Evolutionary conservation across 192 early-diverging fungal genomes (phyloP), one percentile per base, ranked within the genome.

Genomic region (Mortierella hygrophila): DNA sequence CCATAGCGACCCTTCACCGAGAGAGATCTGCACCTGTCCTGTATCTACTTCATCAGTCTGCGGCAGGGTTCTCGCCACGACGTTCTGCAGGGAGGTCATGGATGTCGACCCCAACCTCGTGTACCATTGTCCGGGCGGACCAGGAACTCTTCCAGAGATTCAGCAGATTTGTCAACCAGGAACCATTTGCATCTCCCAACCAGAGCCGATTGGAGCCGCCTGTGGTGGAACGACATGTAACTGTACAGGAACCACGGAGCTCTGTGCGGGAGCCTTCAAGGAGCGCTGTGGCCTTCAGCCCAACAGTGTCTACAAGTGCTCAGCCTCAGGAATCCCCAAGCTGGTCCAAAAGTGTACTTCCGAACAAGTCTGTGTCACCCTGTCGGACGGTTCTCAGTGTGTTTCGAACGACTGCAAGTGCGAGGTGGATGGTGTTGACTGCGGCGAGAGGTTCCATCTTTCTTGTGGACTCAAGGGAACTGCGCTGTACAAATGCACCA

Each of bases 281-380:
- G 74, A 65, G 5, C 57, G 10, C 3, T 76, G 74, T 55, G 54
- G 37, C 15, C 55, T 76, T 16, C 16, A 11, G 1, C 57, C 54
- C 20, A 76, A 76, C 60, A 65, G n/a, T 18, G 41, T 76, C 40
- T 76, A 76, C 74, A 65, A 68, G 60, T 76, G 74, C n/a, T 46
- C 60, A n/a, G 23, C 38, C 18, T 40, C 20, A 42, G 74, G 74
- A 23, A 65, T 2, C 4, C 74, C 55, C 18, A 57, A 13, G 74
- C 26, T 65, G 20, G 38, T 76, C 60, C 57, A 16, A 3, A 38
- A 9, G 10, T 76, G 74, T 55, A 44, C 15, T 13, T 35, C 32
- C 26, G 35, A 23, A 0, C n/a, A 76, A 20, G 52, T 23, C 21
- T 76, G 74, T 38, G 57, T 76, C 60, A 65, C 74, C 21, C 21